phyloP scores from a whole-genome alignment of 306 rosid genomes.

The Mimosa bimucronata region DNA sequence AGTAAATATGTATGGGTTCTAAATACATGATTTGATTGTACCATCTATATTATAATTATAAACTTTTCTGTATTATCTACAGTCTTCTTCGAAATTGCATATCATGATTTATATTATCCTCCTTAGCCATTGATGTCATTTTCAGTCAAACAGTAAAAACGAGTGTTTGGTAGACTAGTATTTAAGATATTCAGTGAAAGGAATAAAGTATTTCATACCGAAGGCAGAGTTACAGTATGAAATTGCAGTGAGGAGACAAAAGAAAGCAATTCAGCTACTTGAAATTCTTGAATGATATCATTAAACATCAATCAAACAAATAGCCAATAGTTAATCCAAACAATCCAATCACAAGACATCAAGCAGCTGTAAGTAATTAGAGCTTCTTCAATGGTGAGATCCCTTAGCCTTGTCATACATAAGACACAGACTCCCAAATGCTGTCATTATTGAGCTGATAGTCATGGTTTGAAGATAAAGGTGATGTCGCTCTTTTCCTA shows the following conservation, averaged over 20 bases:
- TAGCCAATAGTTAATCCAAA: neutral
- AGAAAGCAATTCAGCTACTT: neutral
- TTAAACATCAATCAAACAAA: neutral
- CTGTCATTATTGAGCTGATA: neutral
- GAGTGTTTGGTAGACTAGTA: neutral
- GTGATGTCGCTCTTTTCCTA: neutral
- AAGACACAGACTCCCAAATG: slow-evolving; percentile 3
- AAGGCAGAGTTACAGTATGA: neutral
- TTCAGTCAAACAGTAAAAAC: neutral
- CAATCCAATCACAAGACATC: neutral
- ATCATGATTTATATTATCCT: neutral
- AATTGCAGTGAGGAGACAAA: neutral
- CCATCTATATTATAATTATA: neutral
- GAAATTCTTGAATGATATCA: neutral
- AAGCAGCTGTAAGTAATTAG: slow-evolving; percentile 1
- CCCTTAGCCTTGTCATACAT: slow-evolving; percentile 2
- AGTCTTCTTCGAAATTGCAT: neutral
- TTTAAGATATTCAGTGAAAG: too few species aligned
- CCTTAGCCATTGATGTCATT: neutral
- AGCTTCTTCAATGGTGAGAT: neutral
- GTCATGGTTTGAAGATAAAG: neutral
- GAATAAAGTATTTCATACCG: neutral
- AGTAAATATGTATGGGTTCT: neutral
- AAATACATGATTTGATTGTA: neutral
- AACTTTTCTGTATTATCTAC: neutral